phyloP scores from a whole-genome alignment of 2,329 filamentous ascomycete genomes.

The Calonectria naviculata region DNA sequence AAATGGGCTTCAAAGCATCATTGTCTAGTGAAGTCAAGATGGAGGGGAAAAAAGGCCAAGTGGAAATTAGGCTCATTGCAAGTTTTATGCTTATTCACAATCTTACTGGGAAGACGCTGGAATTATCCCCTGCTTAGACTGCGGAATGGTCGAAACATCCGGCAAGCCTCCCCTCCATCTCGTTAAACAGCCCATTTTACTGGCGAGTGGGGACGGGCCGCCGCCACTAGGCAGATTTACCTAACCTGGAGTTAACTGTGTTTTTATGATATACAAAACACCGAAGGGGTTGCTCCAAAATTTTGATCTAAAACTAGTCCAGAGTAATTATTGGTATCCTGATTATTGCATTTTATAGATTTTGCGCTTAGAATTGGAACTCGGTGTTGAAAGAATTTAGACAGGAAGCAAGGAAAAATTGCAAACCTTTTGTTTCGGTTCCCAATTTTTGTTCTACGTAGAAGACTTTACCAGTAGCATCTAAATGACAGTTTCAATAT shows the following conservation, averaged over 20 bases:
- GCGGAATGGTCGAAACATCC: not conserved
- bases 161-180: not conserved
- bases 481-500: no score
- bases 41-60: not conserved
- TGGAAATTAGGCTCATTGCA: not conserved
- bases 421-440: no score
- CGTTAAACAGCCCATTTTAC: not conserved
- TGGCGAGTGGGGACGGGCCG: not conserved
- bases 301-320: no score
- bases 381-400: no score
- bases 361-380: no score
- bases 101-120: not conserved
- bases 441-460: no score
- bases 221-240: not conserved
- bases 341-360: no score
- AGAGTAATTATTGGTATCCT: no score
- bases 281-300: no score
- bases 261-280: not conserved
- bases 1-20: no score
- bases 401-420: no score
- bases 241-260: not conserved
- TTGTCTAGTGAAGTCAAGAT: not conserved
- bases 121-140: not conserved
- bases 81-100: not conserved
- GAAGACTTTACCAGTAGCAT: no score